Base-by-base conservation (phyloP, 1,284 basidiomycete genomes). In the Melampsora occidentalis region DNA sequence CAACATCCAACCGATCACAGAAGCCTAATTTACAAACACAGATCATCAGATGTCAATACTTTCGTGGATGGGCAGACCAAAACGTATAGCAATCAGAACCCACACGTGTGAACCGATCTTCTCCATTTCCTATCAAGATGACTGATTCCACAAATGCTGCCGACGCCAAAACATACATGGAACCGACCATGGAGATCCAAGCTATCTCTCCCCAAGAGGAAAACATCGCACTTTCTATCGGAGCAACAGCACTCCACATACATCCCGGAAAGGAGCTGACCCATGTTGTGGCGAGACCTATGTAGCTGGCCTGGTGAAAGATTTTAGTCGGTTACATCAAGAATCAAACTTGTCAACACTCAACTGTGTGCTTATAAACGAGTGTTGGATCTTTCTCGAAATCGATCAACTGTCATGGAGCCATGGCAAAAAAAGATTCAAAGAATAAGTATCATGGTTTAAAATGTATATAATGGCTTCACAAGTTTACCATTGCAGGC, bases 361-460 rank as follows among this genome's bases (percentile, higher is more conserved):
- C 18, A 63, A 77, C 75, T n/a, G 48, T 33, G 53, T 48, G 62
- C 53, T 65, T 39, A 49, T 65, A 77, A 10, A 70, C 48, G n/a
- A 57, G 62, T 5, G 62, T 70, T 28, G 75, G 75, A 22, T 77
- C 75, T 48, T 77, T 77, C 28, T 77, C 75, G n/a, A 77, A 77
- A 68, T 77, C 75, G 22, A 77, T 77, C 42, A 77, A 42, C 75
- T 77, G 42, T 28, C 7, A 28, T 57, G 28, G 28, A 57, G 7
- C 53, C 62, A 63, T 6, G 35, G 33, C 35, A n/a, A 3, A 18
- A 31, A 18, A 63, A n/a, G 28, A 31, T 9, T 31, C 6, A 10
- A 35, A 31, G 18, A 12, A 63, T 31, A 1, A 20, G 33, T 35
- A n/a, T 28, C 28, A 63, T 7, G 5, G 22, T 59, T 33, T 63